Conservation (phyloP, 225 moss, liverwort and hornwort species). For the Straminergon stramineum region DNA sequence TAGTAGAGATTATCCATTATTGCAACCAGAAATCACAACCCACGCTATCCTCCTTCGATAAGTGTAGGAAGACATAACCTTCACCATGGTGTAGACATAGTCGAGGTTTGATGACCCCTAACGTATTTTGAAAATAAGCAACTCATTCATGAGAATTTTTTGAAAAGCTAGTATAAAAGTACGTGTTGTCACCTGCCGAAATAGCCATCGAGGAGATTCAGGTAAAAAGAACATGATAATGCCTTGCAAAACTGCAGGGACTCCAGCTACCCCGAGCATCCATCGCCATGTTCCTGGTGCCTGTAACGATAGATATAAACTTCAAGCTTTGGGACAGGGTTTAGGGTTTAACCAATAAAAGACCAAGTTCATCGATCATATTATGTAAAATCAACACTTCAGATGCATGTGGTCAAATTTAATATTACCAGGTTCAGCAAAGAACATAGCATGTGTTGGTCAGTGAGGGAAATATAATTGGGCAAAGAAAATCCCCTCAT, state of each 20-base stretch:
- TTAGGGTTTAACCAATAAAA: not conserved
- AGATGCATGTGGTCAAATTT: not conserved
- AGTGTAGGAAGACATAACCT: not conserved
- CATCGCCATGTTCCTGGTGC: conserved; percentile 95
- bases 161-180: not conserved
- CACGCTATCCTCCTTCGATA: not conserved
- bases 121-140: not conserved
- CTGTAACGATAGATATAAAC: conserved; percentile 3
- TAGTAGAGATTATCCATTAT: not conserved
- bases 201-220: conserved; percentile 94
- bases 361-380: not conserved
- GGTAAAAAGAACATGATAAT: conserved; percentile 64
- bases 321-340: too few species aligned
- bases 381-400: not conserved
- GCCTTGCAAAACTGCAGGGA: conserved; percentile 66
- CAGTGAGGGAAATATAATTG: not conserved
- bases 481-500: not conserved
- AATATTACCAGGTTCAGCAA: not conserved
- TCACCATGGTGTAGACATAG: not conserved
- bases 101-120: not conserved
- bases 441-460: not conserved
- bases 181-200: conserved; percentile 25
- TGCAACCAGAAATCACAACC: not conserved
- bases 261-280: conserved; percentile 86
- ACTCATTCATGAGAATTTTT: not conserved